Evolutionary conservation across 208 protist genomes (phyloP), one percentile per base, ranked within the genome.

Genomic region (Trichomonas tenax): DNA sequence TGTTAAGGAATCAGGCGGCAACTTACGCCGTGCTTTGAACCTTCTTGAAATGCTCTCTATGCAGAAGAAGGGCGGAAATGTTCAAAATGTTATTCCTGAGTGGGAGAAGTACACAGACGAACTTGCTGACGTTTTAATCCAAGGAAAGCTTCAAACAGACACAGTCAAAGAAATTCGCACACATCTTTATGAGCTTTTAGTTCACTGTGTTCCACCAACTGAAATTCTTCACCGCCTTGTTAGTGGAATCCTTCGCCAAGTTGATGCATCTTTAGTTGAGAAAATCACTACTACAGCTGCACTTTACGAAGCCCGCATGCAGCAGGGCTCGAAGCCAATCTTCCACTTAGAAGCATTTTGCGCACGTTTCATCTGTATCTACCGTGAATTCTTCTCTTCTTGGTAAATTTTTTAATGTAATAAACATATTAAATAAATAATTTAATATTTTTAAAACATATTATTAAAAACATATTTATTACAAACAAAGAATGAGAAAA

Each of bases 331-430:
- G 9, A 99, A 99, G 97, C 97, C 98, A 45, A 99, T 99, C 89
- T 98, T 99, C 63, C 99, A 99, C 97, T 96, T 99, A 15, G 99
- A 99, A 97, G 99, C 99, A 0, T 99, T 99, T 97, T 97, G 98
- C 4, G 98, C 98, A 0, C 98, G 98, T 95, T 98, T 98, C 96
- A 99, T 99, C 98, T 89, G 96, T 44, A 58, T 98, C 14, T 98
- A 98, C 96, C 44, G 41, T 45, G 49, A 95, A 44, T 95, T 48
- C 82, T 46, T 89, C 8, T n/a, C 82, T 41, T 41, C 26, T 41
- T 41, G 26, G 81, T 84, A 84, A 41, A 41, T 84, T 84, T 82
- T 82, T 36, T 36, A 82, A 82, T 82, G 63, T 36, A 34, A 21
- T 36, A 4, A 34, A 34, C 23, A 36, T n/a, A 82, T 34, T 17